Conservation (phyloP, 1,139 yeast genomes). For the Saccharomyces hybrid region DNA sequence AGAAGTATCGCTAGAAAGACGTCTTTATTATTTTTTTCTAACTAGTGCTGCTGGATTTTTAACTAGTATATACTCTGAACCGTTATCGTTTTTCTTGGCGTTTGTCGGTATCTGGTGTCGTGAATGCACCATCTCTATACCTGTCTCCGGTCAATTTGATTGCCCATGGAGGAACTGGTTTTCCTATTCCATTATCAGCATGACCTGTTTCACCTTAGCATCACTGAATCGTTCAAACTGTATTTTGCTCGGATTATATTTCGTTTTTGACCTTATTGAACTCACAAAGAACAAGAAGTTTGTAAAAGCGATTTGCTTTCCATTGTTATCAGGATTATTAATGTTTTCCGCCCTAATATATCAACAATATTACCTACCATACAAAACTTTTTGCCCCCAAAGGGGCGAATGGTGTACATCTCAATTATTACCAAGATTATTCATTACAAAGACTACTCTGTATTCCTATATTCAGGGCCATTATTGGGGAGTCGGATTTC, state of each 20-base stretch:
- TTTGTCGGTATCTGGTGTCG: constrained; percentile 53
- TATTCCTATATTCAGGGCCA: constrained; percentile 67
- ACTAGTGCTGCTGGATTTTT: constrained; percentile 81
- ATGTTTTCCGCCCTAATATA: constrained; percentile 42
- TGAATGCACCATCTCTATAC: constrained; percentile 30
- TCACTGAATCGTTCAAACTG: constrained; percentile 70
- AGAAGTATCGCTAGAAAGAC: constrained; percentile 21
- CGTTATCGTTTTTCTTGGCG: constrained; percentile 57
- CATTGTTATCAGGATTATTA: constrained; percentile 49
- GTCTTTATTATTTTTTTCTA: constrained; percentile 45
- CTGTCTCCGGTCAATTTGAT: constrained; percentile 12
- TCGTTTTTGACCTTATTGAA: constrained; percentile 47
- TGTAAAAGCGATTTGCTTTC: constrained; percentile 21
- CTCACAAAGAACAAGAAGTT: constrained; percentile 17
- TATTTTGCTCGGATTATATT: constrained; percentile 61
- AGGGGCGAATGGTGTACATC: constrained; percentile 70
- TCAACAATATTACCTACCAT: constrained; percentile 46
- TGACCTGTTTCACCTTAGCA: constrained; percentile 50
- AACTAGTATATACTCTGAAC: constrained; percentile 70
- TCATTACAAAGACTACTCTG: constrained; percentile 40
- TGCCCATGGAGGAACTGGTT: constrained; percentile 14
- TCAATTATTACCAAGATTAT: constrained; percentile 32
- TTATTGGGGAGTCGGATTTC: constrained; percentile 82
- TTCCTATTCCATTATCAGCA: constrained; percentile 42
- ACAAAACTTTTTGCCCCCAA: constrained; percentile 55